phyloP scores from a whole-genome alignment of 1,284 basidiomycete species.

The Irpex lacteus region DNA sequence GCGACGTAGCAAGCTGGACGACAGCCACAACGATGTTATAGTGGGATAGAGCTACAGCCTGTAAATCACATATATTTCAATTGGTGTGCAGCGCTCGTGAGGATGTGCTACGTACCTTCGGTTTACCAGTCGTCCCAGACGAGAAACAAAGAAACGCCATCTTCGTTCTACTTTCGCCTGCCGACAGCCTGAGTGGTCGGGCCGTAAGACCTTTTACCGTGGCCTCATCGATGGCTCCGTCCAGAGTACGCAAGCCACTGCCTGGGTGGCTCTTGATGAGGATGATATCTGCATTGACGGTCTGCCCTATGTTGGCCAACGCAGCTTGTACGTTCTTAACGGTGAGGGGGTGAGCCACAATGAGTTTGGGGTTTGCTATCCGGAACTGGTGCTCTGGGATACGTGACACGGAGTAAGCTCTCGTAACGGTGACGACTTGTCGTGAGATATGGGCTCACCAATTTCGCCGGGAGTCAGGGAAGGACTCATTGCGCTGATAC shows the following conservation, averaged over 20 bases:
- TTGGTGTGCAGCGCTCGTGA: neutral
- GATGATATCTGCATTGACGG: neutral
- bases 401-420: no score
- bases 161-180: slow-evolving; percentile 64
- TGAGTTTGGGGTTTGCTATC: neutral
- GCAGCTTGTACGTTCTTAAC: neutral
- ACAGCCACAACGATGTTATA: slow-evolving; percentile 63
- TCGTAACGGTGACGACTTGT: neutral
- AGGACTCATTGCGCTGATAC: slow-evolving; percentile 2
- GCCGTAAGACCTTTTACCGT: neutral
- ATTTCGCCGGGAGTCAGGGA: slow-evolving; percentile 2
- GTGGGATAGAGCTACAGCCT: slow-evolving; percentile 70
- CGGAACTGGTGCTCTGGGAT: neutral
- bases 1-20: slow-evolving; percentile 50
- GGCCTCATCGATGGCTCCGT: neutral
- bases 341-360: neutral
- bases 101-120: slow-evolving; percentile 40
- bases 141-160: slow-evolving; percentile 78
- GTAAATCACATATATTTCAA: neutral
- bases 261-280: neutral
- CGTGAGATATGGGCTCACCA: neutral
- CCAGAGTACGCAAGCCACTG: neutral
- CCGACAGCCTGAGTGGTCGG: slow-evolving; percentile 31
- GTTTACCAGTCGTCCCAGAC: slow-evolving; percentile 80
- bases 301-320: neutral